Percentiles rank a stretch among this genome's conserved stretches.
phyloP scores from a whole-genome alignment of 306 rosid species.

The Glycine latifolia region DNA sequence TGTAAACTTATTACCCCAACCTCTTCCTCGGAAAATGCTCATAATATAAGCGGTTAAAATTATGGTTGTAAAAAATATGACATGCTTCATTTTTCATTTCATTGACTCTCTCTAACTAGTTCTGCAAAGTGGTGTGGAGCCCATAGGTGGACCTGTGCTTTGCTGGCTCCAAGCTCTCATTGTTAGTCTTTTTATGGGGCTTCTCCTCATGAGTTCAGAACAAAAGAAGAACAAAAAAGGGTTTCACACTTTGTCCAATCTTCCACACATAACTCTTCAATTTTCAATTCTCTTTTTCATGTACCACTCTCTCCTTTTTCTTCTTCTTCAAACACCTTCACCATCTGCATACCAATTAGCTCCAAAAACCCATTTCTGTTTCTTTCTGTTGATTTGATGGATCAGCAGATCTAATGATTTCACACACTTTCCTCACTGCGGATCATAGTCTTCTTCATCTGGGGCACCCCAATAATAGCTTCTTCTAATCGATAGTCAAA shows the following conservation, averaged over 20 bases:
- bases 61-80: slow-evolving; percentile 33
- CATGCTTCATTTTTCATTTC: neutral
- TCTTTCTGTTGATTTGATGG: slow-evolving; percentile 51
- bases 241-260: slow-evolving; percentile 54
- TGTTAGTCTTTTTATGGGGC: slow-evolving; percentile 76
- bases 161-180: slow-evolving; percentile 89
- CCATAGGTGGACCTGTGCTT: slow-evolving; percentile 81
- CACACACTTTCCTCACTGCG: slow-evolving; percentile 40
- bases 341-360: slow-evolving; percentile 38
- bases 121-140: slow-evolving; percentile 66
- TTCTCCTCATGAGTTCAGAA: slow-evolving; percentile 46
- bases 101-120: slow-evolving; percentile 51
- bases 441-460: slow-evolving; percentile 59
- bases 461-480: slow-evolving; percentile 24
- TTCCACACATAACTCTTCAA: slow-evolving; percentile 39
- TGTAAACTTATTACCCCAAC: neutral
- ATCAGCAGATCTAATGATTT: slow-evolving; percentile 77
- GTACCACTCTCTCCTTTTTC: slow-evolving; percentile 34
- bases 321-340: slow-evolving; percentile 49
- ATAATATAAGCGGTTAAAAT: neutral
- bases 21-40: too few species aligned
- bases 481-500: slow-evolving; percentile 48
- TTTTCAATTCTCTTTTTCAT: slow-evolving; percentile 37
- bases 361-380: slow-evolving; percentile 41
- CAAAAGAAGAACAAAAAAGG: neutral